A percentile compares a stretch with the other conserved stretches of the same genome.
phyloP scores from a whole-genome alignment of 768 basidiomycete species.

The Pulveroboletus ravenelii region DNA sequence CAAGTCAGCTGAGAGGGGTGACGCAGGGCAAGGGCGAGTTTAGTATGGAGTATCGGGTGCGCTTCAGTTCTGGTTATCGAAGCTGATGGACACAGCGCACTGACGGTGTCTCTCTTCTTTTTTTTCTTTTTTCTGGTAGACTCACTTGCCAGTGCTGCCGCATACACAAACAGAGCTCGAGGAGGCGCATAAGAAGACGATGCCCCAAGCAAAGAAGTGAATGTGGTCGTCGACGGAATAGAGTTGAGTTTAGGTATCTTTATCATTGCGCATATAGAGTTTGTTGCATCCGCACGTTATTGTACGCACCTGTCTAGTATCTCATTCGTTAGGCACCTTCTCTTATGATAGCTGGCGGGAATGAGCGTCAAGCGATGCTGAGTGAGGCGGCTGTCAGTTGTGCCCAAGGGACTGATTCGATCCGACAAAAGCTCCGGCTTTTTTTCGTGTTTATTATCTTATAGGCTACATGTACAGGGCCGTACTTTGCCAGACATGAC shows the following conservation, averaged over 20 bases:
- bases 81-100: neutral
- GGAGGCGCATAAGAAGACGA: conserved; percentile 78
- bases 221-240: conserved; percentile 1
- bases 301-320: conserved; percentile 10
- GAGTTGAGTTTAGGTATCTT: conserved; percentile 1
- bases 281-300: conserved; percentile 13
- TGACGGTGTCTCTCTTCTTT: neutral
- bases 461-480: too few species aligned
- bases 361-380: too few species aligned
- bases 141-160: conserved; percentile 79
- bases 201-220: conserved; percentile 69
- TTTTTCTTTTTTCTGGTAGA: conserved; percentile 36
- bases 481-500: too few species aligned
- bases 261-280: conserved; percentile 16
- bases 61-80: conserved; percentile 9
- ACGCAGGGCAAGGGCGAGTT: conserved; percentile 97
- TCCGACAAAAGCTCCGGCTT: too few species aligned
- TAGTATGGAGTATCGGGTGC: conserved; percentile 74
- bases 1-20: conserved; percentile 83
- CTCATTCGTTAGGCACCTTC: conserved; percentile 1
- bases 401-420: too few species aligned
- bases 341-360: neutral
- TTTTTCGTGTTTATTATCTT: too few species aligned
- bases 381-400: too few species aligned
- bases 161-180: conserved; percentile 85